Base-by-base conservation (phyloP, 495 filamentous ascomycete species). In the Neurospora sp. region DNA sequence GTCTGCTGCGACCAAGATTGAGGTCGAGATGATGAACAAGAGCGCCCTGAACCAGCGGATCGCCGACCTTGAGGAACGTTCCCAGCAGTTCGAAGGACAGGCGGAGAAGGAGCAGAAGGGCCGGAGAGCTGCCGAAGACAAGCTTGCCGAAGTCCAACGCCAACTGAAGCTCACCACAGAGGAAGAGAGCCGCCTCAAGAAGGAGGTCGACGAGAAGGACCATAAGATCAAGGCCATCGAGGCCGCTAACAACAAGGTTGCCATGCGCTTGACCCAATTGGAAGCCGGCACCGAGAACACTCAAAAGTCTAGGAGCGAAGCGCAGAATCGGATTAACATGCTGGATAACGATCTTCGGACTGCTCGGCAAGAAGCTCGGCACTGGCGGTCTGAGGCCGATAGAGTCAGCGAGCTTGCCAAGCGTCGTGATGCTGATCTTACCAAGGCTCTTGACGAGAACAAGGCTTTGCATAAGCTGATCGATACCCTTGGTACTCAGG, bases 111-210 rank as follows among this genome's bases (percentile, higher is more conserved):
- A 96, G 75, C 84, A 90, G 73, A 87, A 89, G 61, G 81, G 79
- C 65, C 88, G 93, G 68, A 86, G 89, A 68, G 87, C 88, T 9
- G 88, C 90, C 3, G 91, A 95, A 77, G 92, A 94, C 77, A 89
- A 89, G 70, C 84, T 94, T 37, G 85, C 87, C 44, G 91, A 96
- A 76, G 85, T 90, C 38, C 88, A 93, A 79, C 86, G 88, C 71
- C 85, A 91, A 20, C 84, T 96, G 7, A 88, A 90, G 73, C 86
- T 90, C 73, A 84, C 86, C 48, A 83, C 86, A 8, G 91, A 92
- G 44, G 90, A 95, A 77, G 92, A 96, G 74, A 84, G 83, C 69
- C 89, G 91, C 40, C 88, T 96, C 70, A 87, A 90, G 41, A 87
- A 91, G 72, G 85, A 90, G 35, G 85, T 91, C 17, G 89, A 90